Conservation (phyloP, 306 rosid genomes). For the Castanea crenata region DNA sequence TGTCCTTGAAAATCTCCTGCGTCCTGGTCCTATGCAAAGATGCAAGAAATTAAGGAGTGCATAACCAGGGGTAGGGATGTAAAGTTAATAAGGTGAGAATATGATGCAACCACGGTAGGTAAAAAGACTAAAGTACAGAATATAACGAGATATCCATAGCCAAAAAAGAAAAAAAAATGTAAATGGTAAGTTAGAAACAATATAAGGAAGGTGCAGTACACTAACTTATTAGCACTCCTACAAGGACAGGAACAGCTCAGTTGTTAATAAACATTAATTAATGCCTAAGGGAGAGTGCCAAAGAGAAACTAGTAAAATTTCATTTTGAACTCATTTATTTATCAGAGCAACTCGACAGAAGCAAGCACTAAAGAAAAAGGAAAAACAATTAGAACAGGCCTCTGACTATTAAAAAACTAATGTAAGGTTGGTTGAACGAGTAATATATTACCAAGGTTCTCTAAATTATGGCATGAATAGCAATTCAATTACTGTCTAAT, state of each 20-base stretch:
- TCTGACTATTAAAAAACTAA: background rate
- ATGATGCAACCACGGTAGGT: background rate
- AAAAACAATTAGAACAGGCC: background rate
- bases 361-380: background rate
- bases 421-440: background rate
- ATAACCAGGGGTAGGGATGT: background rate
- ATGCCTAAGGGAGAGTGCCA: background rate
- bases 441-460: background rate
- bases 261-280: background rate
- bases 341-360: background rate
- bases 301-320: background rate
- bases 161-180: background rate
- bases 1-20: slow-evolving; percentile 5
- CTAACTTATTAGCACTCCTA: background rate
- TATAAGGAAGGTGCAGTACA: background rate
- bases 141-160: background rate
- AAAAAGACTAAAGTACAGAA: background rate
- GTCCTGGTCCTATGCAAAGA: slow-evolving; percentile 2
- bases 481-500: background rate
- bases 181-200: background rate
- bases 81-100: background rate
- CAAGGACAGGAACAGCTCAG: background rate
- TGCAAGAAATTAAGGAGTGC: background rate
- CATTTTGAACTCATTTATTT: background rate
- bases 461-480: background rate